Evolutionary conservation across 129 eudicot species (phyloP), one percentile per base, ranked within the genome.

Genomic region (Solidago caesia): DNA sequence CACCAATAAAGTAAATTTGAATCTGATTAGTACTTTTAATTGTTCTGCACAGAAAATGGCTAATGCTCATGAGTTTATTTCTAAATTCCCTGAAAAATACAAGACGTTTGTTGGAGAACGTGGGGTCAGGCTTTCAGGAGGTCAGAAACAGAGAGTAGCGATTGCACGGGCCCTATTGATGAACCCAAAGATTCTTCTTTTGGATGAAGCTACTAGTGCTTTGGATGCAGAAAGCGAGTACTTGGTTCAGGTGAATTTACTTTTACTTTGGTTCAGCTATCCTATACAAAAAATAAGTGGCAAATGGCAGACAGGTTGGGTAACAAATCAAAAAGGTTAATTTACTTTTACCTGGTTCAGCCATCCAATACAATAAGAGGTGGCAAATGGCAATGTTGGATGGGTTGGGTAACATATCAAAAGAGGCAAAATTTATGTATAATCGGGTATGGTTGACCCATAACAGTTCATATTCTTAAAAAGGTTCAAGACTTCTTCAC

Each of bases 161-260:
- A 92, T 92, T 9, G 98, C 98, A 27, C 72, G 98, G 77, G 98
- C 98, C 57, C 74, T 92, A 33, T 79, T 92, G 64, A 89, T 89
- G 96, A 80, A 89, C 70, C 98, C 98, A 1, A 89, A 85, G 75
- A 80, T 89, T 57, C 92, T 92, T 27, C 90, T 92, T 25, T 77
- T 89, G 61, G 98, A 92, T 51, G 96, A 92, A 82, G 96, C 95
- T 48, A 92, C 98, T 41, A 89, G 96, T 48, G 98, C 96, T 61
- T 83, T 92, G 61, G 96, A 92, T 74, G 98, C 98, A 48, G 98
- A 92, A 71, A 92, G 98, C 68, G 98, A 89, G 82, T 89, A 84
- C 83, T 87, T 92, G 39, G 98, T 92, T 72, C 96, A 92, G 96
- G 98, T 92, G 25, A 11, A 68, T 13, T 14, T 16, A 48, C 14